Conservation (phyloP, 805 yeast species). For the Candida parachauliodes region DNA sequence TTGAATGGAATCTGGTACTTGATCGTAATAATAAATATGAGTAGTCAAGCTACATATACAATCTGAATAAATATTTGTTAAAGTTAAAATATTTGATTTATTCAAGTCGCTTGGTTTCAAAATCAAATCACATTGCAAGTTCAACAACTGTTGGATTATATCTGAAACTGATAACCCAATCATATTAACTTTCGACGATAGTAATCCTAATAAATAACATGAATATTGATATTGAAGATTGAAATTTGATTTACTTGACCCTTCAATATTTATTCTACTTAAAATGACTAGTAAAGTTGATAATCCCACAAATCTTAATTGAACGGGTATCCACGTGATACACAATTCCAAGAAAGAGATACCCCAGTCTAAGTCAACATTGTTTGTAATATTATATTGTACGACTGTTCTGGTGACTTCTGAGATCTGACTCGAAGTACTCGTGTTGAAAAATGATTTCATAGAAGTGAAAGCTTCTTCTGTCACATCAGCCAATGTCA, state of each 20-base stretch:
- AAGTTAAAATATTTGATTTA: constrained; percentile 24
- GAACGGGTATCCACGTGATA: constrained; percentile 79
- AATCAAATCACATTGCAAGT: constrained; percentile 41
- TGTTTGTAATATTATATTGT: constrained; percentile 30
- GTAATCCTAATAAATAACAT: constrained; percentile 49
- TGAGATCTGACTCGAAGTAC: constrained; percentile 57
- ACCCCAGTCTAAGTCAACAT: constrained; percentile 44
- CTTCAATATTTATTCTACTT: constrained; percentile 18
- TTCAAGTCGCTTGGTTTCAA: constrained; percentile 21
- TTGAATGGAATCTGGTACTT: constrained; percentile 73
- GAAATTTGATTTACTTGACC: constrained; percentile 12
- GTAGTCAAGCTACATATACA: constrained; percentile 69
- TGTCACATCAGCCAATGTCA: constrained; percentile 37
- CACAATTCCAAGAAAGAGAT: constrained; percentile 57
- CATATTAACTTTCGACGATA: constrained; percentile 77
- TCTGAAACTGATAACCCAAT: constrained; percentile 86
- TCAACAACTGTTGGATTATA: constrained; percentile 56
- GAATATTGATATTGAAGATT: constrained; percentile 39
- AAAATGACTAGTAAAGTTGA: constrained; percentile 37
- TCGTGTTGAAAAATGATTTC: constrained; percentile 59
- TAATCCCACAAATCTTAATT: constrained; percentile 63
- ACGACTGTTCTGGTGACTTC: constrained; percentile 53
- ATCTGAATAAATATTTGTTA: constrained; percentile 43
- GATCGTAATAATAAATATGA: constrained; percentile 84
- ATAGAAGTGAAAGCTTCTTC: constrained; percentile 50